Percentiles rank a stretch among this genome's conserved stretches.
Evolutionary conservation across 305 asterid species (phyloP).

Genomic region (Nicotiana rustica): DNA sequence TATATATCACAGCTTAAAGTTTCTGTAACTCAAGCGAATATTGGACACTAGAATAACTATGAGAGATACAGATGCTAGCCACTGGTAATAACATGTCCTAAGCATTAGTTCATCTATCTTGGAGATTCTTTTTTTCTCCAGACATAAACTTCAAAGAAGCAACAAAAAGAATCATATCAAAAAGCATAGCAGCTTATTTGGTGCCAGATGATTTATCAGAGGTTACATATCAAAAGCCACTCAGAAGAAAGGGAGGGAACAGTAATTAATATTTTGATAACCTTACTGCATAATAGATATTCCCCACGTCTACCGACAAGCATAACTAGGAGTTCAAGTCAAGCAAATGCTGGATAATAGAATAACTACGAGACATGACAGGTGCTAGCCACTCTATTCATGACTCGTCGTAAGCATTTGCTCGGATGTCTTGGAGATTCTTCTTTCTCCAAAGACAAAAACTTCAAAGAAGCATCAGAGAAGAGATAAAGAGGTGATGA

Average conservation of each 20-base stretch:
- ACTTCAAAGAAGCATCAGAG: background rate
- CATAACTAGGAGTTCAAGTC: background rate
- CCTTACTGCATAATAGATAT: constrained; percentile 3
- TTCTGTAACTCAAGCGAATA: background rate
- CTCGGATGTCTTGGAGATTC: background rate
- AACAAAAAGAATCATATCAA: background rate
- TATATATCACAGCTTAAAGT: background rate
- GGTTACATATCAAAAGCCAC: background rate
- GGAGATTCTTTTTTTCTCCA: background rate
- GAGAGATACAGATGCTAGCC: constrained; percentile 24
- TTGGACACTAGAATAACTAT: background rate
- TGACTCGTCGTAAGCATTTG: background rate
- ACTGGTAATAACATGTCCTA: background rate
- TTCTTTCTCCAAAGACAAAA: background rate
- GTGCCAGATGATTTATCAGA: background rate
- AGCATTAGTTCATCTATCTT: background rate
- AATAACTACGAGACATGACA: background rate
- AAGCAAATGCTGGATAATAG: constrained; percentile 26
- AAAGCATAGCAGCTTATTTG: background rate
- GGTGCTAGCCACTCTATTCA: background rate
- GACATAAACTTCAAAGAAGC: background rate
- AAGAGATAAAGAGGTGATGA: background rate
- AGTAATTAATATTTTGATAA: background rate
- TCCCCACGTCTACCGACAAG: background rate
- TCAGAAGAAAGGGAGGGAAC: background rate